Evolutionary conservation across 2,329 filamentous ascomycete species (phyloP).

Genomic region (Ophiostoma sp.): DNA sequence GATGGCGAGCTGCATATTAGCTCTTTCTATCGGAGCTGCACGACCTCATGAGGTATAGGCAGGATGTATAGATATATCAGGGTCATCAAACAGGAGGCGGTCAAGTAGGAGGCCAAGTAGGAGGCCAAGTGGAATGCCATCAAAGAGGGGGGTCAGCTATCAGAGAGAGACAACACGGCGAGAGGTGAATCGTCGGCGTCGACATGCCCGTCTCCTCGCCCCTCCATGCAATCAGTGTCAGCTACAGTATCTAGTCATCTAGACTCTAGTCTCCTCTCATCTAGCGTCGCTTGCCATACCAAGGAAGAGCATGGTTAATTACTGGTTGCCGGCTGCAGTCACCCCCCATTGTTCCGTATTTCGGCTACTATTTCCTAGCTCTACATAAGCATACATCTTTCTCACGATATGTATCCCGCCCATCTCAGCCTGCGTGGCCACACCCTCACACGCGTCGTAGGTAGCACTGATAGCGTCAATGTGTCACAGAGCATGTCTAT

Average conservation of each 20-base stretch:
- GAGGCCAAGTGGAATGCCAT: not conserved
- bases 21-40: not conserved
- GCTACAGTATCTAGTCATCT: not conserved
- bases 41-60: too few species aligned
- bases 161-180: not conserved
- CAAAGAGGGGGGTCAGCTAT: not conserved
- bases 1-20: not conserved
- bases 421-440: not conserved
- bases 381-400: not conserved
- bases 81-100: not conserved
- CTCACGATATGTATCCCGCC: too few species aligned
- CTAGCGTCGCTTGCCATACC: not conserved
- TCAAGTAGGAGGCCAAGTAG: not conserved
- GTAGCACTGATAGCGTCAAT: constrained; percentile 5
- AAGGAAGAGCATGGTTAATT: not conserved
- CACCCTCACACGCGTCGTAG: not conserved
- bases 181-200: not conserved
- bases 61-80: not conserved
- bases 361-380: not conserved
- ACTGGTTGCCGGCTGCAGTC: not conserved
- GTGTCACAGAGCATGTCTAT: not conserved
- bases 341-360: not conserved
- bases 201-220: not conserved
- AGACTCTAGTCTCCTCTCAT: not conserved
- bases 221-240: too few species aligned